These are phyloP conservation scores for Solanum boliviense DNA, from an alignment of 257 asterid genomes.

Conservation along the genomic window DNA sequence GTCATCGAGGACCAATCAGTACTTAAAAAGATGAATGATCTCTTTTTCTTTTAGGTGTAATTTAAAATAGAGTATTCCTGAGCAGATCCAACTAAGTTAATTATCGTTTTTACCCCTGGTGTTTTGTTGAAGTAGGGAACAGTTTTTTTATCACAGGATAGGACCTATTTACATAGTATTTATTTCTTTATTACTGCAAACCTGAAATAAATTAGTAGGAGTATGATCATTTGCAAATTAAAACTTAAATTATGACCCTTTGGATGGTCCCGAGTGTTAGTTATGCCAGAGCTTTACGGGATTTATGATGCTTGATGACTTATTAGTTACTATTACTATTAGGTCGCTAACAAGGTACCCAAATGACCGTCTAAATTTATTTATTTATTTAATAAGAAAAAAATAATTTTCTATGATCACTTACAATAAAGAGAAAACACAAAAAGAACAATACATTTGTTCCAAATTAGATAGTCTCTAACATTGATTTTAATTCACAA, in stretches of 20 bases:
- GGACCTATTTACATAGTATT: not conserved
- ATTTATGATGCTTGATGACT: not conserved
- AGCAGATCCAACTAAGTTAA: not conserved
- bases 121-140: not conserved
- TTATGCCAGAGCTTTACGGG: not conserved
- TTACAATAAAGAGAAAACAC: not conserved
- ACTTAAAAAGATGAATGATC: not conserved
- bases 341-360: not conserved
- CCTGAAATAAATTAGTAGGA: not conserved
- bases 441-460: not conserved
- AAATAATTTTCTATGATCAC: not conserved
- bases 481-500: not conserved
- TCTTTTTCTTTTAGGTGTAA: not conserved
- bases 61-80: not conserved
- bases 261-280: not conserved
- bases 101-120: not conserved
- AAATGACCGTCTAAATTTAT: not conserved
- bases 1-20: not conserved
- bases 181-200: not conserved
- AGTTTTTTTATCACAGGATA: not conserved
- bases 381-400: accelerated
- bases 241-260: not conserved
- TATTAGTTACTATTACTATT: not conserved
- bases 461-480: not conserved
- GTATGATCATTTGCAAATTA: not conserved